A percentile compares a stretch with the other conserved stretches of the same genome.
These are phyloP conservation scores for Talaromyces sp. DNA, from an alignment of 2,329 filamentous ascomycete species.

Conservation along the genomic window DNA sequence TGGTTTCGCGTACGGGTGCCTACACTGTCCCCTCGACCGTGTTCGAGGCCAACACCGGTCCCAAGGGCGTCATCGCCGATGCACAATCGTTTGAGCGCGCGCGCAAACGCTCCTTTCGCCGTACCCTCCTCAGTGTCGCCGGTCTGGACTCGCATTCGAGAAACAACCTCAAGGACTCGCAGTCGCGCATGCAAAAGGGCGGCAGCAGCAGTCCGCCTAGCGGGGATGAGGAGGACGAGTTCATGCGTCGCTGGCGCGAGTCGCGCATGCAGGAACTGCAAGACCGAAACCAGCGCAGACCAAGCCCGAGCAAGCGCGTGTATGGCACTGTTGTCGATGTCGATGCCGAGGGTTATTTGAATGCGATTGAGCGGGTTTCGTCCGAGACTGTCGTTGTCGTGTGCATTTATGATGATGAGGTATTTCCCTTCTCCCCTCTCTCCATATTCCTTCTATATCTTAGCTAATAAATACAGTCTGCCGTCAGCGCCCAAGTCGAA, in stretches of 20 bases:
- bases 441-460: background rate
- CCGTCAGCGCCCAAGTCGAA: constrained; percentile 74
- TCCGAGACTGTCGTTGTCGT: constrained; percentile 82
- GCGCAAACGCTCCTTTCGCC: constrained; percentile 43
- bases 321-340: constrained; percentile 80
- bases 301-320: constrained; percentile 69
- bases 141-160: constrained; percentile 26
- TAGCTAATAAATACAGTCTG: constrained; percentile 53
- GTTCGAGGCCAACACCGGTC: constrained; percentile 48
- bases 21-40: constrained; percentile 43
- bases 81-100: constrained; percentile 47
- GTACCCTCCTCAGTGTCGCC: constrained; percentile 35
- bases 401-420: constrained; percentile 84
- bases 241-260: constrained; percentile 82
- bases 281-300: constrained; percentile 60
- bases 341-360: constrained; percentile 88
- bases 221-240: constrained; percentile 60
- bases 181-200: constrained; percentile 7
- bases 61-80: constrained; percentile 50
- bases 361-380: constrained; percentile 86
- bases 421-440: constrained; percentile 37
- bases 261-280: constrained; percentile 74
- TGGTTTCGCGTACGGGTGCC: constrained; percentile 31
- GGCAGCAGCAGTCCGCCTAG: constrained; percentile 21
- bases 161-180: constrained; percentile 15